Conservation (phyloP, 305 asterid species). For the Fraxinus xanthoxyloides region DNA sequence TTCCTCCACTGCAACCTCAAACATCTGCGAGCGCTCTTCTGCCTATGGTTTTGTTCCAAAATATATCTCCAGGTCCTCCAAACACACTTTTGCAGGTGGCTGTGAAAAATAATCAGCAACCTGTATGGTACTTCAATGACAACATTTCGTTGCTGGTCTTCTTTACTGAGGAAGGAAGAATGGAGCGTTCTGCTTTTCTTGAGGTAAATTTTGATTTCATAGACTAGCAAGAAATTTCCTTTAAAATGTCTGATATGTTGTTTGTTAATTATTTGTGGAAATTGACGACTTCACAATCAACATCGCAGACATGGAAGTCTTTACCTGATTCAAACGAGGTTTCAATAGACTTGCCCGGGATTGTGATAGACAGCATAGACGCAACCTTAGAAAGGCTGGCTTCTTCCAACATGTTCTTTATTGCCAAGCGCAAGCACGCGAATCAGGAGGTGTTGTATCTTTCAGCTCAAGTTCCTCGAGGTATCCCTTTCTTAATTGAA, state of each 20-base stretch:
- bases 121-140: conserved; percentile 92
- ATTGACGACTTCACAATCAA: conserved; percentile 13
- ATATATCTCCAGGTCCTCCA: conserved; percentile 79
- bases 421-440: conserved; percentile 85
- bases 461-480: conserved; percentile 82
- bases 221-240: neutral
- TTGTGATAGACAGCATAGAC: conserved; percentile 64
- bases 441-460: conserved; percentile 93
- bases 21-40: conserved; percentile 72
- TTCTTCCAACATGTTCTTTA: conserved; percentile 76
- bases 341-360: conserved; percentile 46
- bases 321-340: conserved; percentile 95
- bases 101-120: conserved; percentile 94
- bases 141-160: conserved; percentile 54
- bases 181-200: conserved; percentile 85
- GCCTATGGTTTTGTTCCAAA: conserved; percentile 92
- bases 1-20: conserved; percentile 80
- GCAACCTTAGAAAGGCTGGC: conserved; percentile 68
- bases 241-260: conserved; percentile 4
- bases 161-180: conserved; percentile 82
- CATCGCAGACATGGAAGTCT: conserved; percentile 90
- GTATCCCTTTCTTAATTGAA: conserved; percentile 82
- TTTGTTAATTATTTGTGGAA: conserved; percentile 13
- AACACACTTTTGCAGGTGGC: conserved; percentile 87
- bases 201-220: conserved; percentile 47